Conservation (phyloP, 1,284 basidiomycete genomes). For the Amylostereum areolatum region DNA sequence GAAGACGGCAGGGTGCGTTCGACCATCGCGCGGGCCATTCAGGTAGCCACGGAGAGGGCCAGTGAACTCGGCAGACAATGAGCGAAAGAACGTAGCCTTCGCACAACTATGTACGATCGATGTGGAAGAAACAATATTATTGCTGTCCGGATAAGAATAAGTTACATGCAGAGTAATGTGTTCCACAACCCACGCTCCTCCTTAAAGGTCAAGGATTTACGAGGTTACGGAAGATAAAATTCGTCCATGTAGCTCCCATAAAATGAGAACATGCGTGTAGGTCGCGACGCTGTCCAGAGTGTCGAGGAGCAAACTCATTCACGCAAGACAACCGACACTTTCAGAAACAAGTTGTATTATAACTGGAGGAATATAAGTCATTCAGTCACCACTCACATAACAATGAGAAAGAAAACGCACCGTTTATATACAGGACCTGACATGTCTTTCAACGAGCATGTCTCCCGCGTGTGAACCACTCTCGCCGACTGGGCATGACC, state of each 20-base stretch:
- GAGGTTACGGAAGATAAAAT: too few relatives aligned
- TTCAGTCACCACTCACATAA: not conserved
- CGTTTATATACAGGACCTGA: constrained; percentile 1
- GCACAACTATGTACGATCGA: constrained; percentile 16
- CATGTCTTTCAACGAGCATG: constrained; percentile 20
- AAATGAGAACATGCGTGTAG: constrained; percentile 82
- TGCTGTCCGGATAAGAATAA: not conserved
- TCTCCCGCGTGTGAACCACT: constrained; percentile 57
- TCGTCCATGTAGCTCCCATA: constrained; percentile 66
- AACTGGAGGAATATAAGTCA: not conserved
- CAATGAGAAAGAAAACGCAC: constrained; percentile 1
- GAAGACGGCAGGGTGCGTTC: constrained; percentile 94
- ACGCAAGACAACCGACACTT: not conserved
- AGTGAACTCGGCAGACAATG: constrained; percentile 58
- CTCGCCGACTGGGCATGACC: constrained; percentile 26
- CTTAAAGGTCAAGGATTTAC: constrained; percentile 3
- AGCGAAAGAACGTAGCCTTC: constrained; percentile 14
- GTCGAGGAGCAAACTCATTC: constrained; percentile 56
- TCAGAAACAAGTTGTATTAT: not conserved
- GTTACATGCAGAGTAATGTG: constrained; percentile 5
- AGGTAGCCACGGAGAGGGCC: constrained; percentile 86
- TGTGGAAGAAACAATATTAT: not conserved
- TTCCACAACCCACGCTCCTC: constrained; percentile 12
- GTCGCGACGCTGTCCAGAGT: constrained; percentile 77
- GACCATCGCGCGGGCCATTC: constrained; percentile 94